Conservation (phyloP, 345 rosid genomes). For the Geranium brycei region DNA sequence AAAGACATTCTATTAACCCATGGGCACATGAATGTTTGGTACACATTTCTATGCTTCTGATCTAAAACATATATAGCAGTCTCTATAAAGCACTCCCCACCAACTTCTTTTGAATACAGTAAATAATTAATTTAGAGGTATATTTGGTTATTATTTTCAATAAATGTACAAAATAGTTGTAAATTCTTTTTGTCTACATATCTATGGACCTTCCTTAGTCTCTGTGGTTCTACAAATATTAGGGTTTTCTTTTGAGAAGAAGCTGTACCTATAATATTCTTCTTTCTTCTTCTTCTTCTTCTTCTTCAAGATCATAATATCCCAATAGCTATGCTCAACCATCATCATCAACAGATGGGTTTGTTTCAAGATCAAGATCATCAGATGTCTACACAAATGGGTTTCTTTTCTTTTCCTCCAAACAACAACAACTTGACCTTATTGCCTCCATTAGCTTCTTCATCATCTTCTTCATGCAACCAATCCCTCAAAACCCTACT, state of each 20-base stretch:
- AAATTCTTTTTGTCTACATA: not conserved
- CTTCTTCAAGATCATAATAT: too few relatives aligned
- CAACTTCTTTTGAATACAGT: not conserved
- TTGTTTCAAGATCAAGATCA: conserved; percentile 36
- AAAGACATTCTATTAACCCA: not conserved
- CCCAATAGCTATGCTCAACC: conserved; percentile 34
- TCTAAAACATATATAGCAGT: conserved; percentile 8
- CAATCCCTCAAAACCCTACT: conserved; percentile 31
- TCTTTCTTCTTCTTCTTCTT: not conserved
- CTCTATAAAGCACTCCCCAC: not conserved
- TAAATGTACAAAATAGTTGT: too few relatives aligned
- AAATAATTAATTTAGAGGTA: too few relatives aligned
- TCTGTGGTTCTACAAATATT: not conserved
- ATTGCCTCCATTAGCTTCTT: conserved; percentile 14
- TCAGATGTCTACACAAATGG: conserved; percentile 31
- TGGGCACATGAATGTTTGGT: not conserved
- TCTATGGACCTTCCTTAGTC: not conserved
- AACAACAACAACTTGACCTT: conserved; percentile 12
- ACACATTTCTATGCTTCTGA: conserved; percentile 12
- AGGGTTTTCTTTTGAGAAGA: not conserved
- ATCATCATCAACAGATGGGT: conserved; percentile 12
- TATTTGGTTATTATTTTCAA: too few relatives aligned
- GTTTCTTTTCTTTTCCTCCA: conserved; percentile 44
- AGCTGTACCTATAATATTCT: not conserved
- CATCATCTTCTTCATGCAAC: conserved; percentile 10